A percentile compares a stretch with the other conserved stretches of the same genome.
Evolutionary conservation across 371 early-diverging fungal genomes (phyloP).

Genomic region (Zychaea mexicana): DNA sequence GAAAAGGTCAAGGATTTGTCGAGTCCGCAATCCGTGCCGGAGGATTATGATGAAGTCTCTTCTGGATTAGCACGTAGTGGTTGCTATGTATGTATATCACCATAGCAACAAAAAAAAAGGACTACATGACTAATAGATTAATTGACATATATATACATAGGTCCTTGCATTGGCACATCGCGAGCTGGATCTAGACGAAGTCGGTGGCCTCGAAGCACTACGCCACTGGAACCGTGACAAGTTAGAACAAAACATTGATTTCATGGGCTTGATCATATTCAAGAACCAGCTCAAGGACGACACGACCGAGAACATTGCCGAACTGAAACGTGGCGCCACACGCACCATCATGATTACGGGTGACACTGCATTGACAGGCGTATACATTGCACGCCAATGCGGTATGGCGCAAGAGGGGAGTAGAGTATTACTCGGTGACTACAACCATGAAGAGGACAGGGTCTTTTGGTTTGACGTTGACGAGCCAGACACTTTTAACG

Average conservation of each 20-base stretch:
- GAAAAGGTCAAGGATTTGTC: conserved; percentile 60
- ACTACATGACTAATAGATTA: not conserved
- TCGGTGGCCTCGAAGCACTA: conserved; percentile 28
- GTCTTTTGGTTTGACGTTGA: conserved; percentile 27
- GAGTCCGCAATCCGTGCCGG: conserved; percentile 48
- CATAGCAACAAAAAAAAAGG: not conserved
- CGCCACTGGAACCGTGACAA: conserved; percentile 51
- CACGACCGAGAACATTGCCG: conserved; percentile 64
- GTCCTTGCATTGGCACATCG: conserved; percentile 66
- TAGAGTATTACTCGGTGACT: conserved; percentile 65
- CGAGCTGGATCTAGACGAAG: conserved; percentile 40
- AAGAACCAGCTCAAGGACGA: conserved; percentile 82
- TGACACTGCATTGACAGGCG: conserved; percentile 84
- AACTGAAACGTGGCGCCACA: conserved; percentile 77
- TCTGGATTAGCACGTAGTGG: conserved; percentile 66
- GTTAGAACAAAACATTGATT: conserved; percentile 61
- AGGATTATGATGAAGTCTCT: conserved; percentile 53
- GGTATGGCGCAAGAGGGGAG: conserved; percentile 25
- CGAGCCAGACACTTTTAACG: conserved; percentile 18
- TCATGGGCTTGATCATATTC: conserved; percentile 79
- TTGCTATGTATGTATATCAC: conserved; percentile 57
- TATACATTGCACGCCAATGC: conserved; percentile 60
- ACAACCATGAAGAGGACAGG: conserved; percentile 63
- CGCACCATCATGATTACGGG: conserved; percentile 93
- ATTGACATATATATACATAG: not conserved